phyloP scores from a whole-genome alignment of 2,329 filamentous ascomycete genomes.

The Aaosphaeria pasadenensis region DNA sequence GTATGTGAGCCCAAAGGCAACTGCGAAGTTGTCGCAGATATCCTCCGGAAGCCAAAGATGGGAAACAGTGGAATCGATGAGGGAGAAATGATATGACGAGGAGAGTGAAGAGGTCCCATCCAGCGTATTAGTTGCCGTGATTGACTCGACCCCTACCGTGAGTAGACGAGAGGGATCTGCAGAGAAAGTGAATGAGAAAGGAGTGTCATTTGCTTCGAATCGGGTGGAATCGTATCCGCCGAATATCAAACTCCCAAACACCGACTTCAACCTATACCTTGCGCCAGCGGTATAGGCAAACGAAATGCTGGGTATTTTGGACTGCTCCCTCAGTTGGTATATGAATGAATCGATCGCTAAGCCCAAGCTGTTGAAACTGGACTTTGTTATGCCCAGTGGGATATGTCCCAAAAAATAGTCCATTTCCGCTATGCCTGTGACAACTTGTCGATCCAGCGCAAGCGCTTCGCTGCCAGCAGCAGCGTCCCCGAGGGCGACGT shows the following conservation, averaged over 20 bases:
- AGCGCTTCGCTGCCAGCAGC: slow-evolving; percentile 14
- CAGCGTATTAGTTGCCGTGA: slow-evolving; percentile 28
- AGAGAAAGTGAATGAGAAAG: slow-evolving; percentile 31
- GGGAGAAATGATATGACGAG: slow-evolving; percentile 27
- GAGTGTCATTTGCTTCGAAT: slow-evolving; percentile 26
- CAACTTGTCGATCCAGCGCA: slow-evolving; percentile 25
- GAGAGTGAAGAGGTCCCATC: slow-evolving; percentile 33
- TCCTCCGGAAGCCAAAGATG: slow-evolving; percentile 41
- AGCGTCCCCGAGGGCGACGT: slow-evolving; percentile 19
- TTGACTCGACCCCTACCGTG: slow-evolving; percentile 32
- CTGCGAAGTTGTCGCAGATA: slow-evolving; percentile 40
- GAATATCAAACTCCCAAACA: slow-evolving; percentile 35
- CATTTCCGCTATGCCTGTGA: slow-evolving; percentile 25
- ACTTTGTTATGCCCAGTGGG: slow-evolving; percentile 24
- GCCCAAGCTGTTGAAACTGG: slow-evolving; percentile 27
- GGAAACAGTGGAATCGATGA: slow-evolving; percentile 41
- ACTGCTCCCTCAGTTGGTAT: slow-evolving; percentile 21
- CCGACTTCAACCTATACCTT: slow-evolving; percentile 29
- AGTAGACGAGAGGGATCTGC: slow-evolving; percentile 28
- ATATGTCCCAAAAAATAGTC: slow-evolving; percentile 31
- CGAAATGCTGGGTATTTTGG: slow-evolving; percentile 32
- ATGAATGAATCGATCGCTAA: slow-evolving; percentile 24
- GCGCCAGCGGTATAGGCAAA: slow-evolving; percentile 37
- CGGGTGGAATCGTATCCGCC: slow-evolving; percentile 43
- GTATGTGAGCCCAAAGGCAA: slow-evolving; percentile 39